Conservation (phyloP, 306 rosid genomes). For the Mimosa pudica region DNA sequence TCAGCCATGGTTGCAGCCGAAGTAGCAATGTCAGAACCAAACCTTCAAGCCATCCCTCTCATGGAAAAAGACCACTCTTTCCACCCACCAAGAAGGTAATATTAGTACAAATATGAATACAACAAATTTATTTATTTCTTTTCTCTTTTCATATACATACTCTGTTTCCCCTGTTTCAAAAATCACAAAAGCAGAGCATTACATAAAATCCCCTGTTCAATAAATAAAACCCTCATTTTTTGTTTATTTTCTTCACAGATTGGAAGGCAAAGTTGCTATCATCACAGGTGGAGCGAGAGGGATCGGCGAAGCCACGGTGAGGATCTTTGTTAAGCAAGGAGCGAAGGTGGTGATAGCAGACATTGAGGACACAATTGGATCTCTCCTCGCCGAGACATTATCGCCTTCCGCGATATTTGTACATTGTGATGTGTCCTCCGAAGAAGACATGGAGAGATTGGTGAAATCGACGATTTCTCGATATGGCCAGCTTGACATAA, state of each 20-base stretch:
- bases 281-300: conserved; percentile 88
- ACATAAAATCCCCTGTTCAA: background rate
- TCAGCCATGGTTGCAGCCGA: conserved; percentile 63
- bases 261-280: conserved; percentile 87
- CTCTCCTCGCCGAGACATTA: conserved; percentile 53
- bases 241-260: conserved; percentile 34
- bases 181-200: background rate
- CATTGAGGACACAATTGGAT: conserved; percentile 59
- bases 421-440: conserved; percentile 74
- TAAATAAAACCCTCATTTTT: too few relatives aligned
- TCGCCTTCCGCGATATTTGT: conserved; percentile 56
- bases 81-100: conserved; percentile 60
- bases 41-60: conserved; percentile 54
- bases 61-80: conserved; percentile 43
- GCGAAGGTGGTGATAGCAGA: conserved; percentile 84
- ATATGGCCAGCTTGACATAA: conserved; percentile 70
- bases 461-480: conserved; percentile 50
- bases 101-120: background rate
- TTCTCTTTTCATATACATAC: background rate
- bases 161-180: background rate
- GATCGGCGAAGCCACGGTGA: conserved; percentile 79
- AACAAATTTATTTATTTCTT: background rate
- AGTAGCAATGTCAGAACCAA: conserved; percentile 60
- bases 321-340: conserved; percentile 72
- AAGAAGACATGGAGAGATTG: conserved; percentile 62